Percentiles rank a stretch among this genome's conserved stretches.
Conservation (phyloP, 768 basidiomycete genomes). For the Ephemerocybe angulata region DNA sequence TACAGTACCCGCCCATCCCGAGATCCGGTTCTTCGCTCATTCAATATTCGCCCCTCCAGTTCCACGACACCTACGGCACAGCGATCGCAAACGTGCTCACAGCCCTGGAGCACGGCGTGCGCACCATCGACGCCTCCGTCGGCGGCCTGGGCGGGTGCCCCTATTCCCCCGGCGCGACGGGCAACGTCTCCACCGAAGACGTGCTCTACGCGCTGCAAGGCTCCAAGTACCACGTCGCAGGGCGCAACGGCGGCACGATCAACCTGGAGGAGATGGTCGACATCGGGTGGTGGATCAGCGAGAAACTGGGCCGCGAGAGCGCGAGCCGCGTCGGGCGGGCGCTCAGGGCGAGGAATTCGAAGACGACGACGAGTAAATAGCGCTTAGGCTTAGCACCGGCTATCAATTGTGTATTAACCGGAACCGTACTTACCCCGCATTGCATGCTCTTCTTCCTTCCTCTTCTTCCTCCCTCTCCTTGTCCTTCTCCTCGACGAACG, state of each 20-base stretch:
- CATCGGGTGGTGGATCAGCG: conserved; percentile 81
- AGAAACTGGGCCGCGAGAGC: conserved; percentile 59
- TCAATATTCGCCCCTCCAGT: no score
- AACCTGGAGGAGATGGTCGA: conserved; percentile 69
- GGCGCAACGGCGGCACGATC: conserved; percentile 38
- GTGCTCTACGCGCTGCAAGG: conserved; percentile 78
- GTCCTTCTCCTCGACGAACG: conserved; percentile 6
- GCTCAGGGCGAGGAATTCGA: conserved; percentile 45
- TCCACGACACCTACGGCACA: conserved; percentile 88
- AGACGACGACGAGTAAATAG: background rate
- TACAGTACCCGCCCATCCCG: background rate
- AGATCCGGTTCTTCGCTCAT: no score
- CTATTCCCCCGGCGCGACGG: conserved; percentile 93
- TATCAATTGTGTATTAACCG: no score
- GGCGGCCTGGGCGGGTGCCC: conserved; percentile 94
- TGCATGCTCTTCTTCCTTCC: no score
- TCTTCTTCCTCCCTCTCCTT: no score
- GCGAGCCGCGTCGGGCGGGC: conserved; percentile 78
- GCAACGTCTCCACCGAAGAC: conserved; percentile 93
- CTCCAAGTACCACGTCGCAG: conserved; percentile 54
- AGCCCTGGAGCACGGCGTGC: conserved; percentile 69
- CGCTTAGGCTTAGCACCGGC: no score
- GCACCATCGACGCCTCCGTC: conserved; percentile 79
- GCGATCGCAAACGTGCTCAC: conserved; percentile 73
- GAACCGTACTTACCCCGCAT: no score